A percentile compares a stretch with the other conserved stretches of the same genome.
Evolutionary conservation across 176 grass and related monocot genomes (phyloP).

Genomic region (Triticum urartu): DNA sequence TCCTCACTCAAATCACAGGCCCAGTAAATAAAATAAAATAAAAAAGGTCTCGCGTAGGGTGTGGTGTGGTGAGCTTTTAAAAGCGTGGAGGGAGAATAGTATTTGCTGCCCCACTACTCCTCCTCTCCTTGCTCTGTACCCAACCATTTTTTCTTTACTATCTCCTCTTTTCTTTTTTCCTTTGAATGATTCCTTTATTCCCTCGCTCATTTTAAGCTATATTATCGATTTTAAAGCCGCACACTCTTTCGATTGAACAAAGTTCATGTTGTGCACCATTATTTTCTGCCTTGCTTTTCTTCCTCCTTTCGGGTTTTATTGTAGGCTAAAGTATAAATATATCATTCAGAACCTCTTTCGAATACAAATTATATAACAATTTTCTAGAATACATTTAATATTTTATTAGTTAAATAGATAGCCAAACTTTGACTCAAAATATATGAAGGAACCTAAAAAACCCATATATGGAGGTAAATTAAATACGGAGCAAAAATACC

Average conservation of each 20-base stretch:
- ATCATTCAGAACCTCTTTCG: too few species aligned
- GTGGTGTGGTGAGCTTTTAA: conserved; percentile 34
- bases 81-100: conserved; percentile 14
- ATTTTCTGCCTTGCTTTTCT: too few species aligned
- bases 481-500: too few species aligned
- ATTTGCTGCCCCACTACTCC: conserved; percentile 30
- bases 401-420: too few species aligned
- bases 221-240: background rate
- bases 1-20: background rate
- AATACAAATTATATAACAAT: too few species aligned
- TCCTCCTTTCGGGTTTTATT: too few species aligned
- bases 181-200: conserved; percentile 47
- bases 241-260: background rate
- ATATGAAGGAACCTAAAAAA: too few species aligned
- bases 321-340: too few species aligned
- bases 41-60: conserved; percentile 10
- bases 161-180: background rate
- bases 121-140: background rate
- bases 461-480: too few species aligned
- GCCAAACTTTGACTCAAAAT: too few species aligned
- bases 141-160: conserved; percentile 1
- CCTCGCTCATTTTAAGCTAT: conserved; percentile 16
- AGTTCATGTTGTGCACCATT: too few species aligned
- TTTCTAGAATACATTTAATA: too few species aligned
- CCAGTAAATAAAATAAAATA: background rate